Evolutionary conservation across 2,329 filamentous ascomycete genomes (phyloP), one percentile per base, ranked within the genome.

Genomic region (Aureobasidium pullulans): DNA sequence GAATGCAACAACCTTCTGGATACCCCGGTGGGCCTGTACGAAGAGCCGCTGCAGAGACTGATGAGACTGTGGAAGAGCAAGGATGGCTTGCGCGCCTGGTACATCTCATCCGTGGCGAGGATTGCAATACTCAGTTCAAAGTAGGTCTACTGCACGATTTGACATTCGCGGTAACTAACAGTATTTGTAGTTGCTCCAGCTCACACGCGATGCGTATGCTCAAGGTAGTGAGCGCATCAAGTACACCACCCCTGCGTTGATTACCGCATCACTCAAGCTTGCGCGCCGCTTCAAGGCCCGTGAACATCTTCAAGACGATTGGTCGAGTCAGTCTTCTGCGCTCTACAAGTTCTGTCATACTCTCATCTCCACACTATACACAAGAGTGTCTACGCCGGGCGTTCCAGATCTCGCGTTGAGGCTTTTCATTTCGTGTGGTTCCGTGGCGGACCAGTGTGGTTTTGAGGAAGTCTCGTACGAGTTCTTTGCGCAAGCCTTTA

Each of bases 401-500:
- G 88, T 90, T 11, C 90, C 93, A 0, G 94, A 99, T 70, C 82
- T 99, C 19, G 86, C 90, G 0, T 81, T 99, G 50, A 88, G 94
- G 2, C 79, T 97, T 15, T 99, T 97, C 71, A 87, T 94, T 66
- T 86, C 89, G 43, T 95, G 91, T 69, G 94, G 94, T 23, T 92
- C 96, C 76, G 88, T 95, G 34, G 92, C 94, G 10, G 92, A 96
- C 67, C 87, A 94, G 73, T 90, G 86, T 10, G 89, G 88, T 2
- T 95, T 96, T 66, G 93, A 99, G 71, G 94, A 99, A 75, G 90
- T 96, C 43, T 89, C 91, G 10, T 99, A 99, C 72, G 94, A 99
- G 71, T 99, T 95, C 77, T 97, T 96, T 67, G 94, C 94, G 0
- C 94, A 99, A 73, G 93, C 94, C 0, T 99, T 99, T 68, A 97